phyloP scores from a whole-genome alignment of 179 eudicot species.

The Amaranthus tricolor region DNA sequence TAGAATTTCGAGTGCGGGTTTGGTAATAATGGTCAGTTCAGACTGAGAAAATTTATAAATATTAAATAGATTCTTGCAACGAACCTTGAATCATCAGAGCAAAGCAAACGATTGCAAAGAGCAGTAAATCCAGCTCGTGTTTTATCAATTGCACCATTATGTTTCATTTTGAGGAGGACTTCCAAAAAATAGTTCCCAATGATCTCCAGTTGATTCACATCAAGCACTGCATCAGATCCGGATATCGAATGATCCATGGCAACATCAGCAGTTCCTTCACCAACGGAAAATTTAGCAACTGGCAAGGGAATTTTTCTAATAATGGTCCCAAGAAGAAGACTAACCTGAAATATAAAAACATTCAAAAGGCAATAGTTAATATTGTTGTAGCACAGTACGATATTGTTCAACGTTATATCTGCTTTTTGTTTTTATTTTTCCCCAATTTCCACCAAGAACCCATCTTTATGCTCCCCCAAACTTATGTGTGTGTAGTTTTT shows the following conservation, averaged over 20 bases:
- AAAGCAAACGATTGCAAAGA: conserved; percentile 95
- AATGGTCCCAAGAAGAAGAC: conserved; percentile 96
- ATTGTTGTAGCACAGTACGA: conserved; percentile 1
- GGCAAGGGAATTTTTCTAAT: conserved; percentile 93
- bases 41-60: background rate
- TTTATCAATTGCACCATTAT: conserved; percentile 96
- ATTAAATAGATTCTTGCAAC: background rate
- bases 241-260: conserved; percentile 25
- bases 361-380: background rate
- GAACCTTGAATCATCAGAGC: conserved; percentile 94
- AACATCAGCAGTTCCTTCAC: conserved; percentile 25
- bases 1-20: background rate
- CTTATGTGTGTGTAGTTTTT: background rate
- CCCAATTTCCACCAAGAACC: background rate
- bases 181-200: conserved; percentile 92
- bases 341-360: conserved; percentile 53
- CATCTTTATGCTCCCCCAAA: background rate
- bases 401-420: background rate
- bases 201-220: conserved; percentile 77
- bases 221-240: conserved; percentile 59
- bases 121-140: conserved; percentile 99
- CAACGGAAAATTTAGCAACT: conserved; percentile 38
- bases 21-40: background rate
- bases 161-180: conserved; percentile 96
- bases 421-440: background rate